Evolutionary conservation across 1,139 yeast species (phyloP).

Genomic region (Pichia sp.): DNA sequence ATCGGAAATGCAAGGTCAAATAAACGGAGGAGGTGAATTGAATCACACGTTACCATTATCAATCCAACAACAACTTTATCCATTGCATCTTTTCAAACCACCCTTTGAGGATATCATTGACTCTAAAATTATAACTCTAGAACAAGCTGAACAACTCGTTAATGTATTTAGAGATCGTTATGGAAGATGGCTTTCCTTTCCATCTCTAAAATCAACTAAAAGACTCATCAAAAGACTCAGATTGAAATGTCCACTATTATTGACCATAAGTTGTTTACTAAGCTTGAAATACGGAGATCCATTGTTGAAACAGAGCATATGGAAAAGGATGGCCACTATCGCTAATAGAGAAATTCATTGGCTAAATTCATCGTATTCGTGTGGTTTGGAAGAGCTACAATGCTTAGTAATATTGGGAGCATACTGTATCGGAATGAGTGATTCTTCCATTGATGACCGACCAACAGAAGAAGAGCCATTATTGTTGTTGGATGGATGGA

Average conservation of each 20-base stretch:
- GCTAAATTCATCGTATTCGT: conserved; percentile 31
- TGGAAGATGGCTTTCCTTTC: conserved; percentile 76
- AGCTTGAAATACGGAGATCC: conserved; percentile 47
- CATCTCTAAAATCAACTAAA: conserved; percentile 44
- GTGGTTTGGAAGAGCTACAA: conserved; percentile 52
- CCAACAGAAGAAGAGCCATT: not conserved
- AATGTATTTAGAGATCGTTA: conserved; percentile 58
- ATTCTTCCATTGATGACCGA: not conserved
- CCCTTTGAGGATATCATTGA: conserved; percentile 36
- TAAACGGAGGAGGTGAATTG: not conserved
- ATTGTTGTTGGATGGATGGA: conserved; percentile 13
- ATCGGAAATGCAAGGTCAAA: not conserved
- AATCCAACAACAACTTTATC: conserved; percentile 6
- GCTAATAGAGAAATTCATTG: conserved; percentile 37
- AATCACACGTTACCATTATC: conserved; percentile 6
- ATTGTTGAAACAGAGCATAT: conserved; percentile 30
- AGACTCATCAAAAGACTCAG: conserved; percentile 47
- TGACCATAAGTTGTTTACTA: conserved; percentile 60
- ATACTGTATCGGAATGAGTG: conserved; percentile 30
- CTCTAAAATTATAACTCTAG: conserved; percentile 41
- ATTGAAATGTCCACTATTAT: conserved; percentile 48
- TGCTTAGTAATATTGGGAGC: conserved; percentile 56
- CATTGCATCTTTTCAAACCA: conserved; percentile 7
- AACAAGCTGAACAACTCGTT: conserved; percentile 45
- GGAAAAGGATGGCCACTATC: conserved; percentile 36